Evolutionary conservation across 352 stramenopile genomes (phyloP), one percentile per base, ranked within the genome.

Genomic region (Globisporangium viniferum): DNA sequence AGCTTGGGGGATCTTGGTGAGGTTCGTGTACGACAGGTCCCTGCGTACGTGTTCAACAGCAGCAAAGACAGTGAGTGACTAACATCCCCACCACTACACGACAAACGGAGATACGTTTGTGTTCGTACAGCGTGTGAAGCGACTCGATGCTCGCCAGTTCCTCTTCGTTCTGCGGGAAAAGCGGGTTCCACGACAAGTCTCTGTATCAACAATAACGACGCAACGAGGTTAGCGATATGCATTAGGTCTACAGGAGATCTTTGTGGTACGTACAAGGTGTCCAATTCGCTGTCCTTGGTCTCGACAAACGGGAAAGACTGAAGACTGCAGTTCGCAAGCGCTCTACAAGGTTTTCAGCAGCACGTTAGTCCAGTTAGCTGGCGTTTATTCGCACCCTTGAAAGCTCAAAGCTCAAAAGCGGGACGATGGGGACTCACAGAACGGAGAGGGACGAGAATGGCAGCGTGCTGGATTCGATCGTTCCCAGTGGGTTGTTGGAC

Each of bases 11-110:
- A 64, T 41, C 15, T 35, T 22, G 5, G 24, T 56, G 59, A 64
- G 59, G 41, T 64, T 64, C 39, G 59, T 64, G 9, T 55, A 64
- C 41, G 59, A 64, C 24, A 64, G 39, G 24, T 64, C 59, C 15
- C 59, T 64, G 57, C 18, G 7, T 18, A 35, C 41, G 27, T 41
- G 22, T 59, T 33, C 6, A 39, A 24, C 7, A 10, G 6, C 49
- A 56, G n/a, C 22, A 31, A 5, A 46, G 39, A 15, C 49, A 56
- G 55, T 60, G 3, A 44, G 31, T 44, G 29, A 3, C 8, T 41
- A 24, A 24, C 24, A 24, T 24, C 24, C 24, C 24, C 0, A 24
- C 24, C 24, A 24, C 24, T 0, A 24, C 24, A 24, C 24, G 24
- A 24, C 24, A 24, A 24, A 24, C 24, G 24, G 4, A 59, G 41